Percentiles rank a stretch among this genome's conserved stretches.
phyloP scores from a whole-genome alignment of 495 filamentous ascomycete species.

The Neurospora sublineolata region DNA sequence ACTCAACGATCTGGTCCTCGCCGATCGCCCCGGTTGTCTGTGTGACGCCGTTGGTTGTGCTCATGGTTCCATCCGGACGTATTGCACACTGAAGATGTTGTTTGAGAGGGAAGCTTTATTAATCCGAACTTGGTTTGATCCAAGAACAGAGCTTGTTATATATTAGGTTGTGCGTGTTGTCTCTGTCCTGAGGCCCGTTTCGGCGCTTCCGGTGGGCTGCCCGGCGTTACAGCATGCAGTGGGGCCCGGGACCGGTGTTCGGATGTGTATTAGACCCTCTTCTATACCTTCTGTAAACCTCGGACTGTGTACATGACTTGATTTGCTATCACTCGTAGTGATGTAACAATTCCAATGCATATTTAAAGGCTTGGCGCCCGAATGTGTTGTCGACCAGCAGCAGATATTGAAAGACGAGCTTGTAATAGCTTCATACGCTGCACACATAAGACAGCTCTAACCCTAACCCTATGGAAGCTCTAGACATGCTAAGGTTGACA shows the following conservation, averaged over 20 bases:
- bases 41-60: not conserved
- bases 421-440: not conserved
- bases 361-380: too few relatives aligned
- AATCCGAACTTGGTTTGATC: not conserved
- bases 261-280: not conserved
- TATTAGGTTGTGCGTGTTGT: not conserved
- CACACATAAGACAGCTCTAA: not conserved
- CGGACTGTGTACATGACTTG: not conserved
- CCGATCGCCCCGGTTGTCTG: not conserved
- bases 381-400: not conserved
- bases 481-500: not conserved
- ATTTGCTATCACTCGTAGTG: not conserved
- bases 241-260: not conserved
- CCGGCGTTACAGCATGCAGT: not conserved
- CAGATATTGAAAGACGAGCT: not conserved
- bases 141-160: not conserved
- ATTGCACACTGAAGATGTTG: not conserved
- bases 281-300: not conserved
- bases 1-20: constrained; percentile 4
- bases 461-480: not conserved
- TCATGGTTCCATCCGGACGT: not conserved
- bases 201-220: not conserved
- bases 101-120: not conserved
- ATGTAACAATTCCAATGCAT: not conserved
- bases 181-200: not conserved